Base-by-base conservation (phyloP, 1,284 basidiomycete species). In the Sporisorium exsertum region DNA sequence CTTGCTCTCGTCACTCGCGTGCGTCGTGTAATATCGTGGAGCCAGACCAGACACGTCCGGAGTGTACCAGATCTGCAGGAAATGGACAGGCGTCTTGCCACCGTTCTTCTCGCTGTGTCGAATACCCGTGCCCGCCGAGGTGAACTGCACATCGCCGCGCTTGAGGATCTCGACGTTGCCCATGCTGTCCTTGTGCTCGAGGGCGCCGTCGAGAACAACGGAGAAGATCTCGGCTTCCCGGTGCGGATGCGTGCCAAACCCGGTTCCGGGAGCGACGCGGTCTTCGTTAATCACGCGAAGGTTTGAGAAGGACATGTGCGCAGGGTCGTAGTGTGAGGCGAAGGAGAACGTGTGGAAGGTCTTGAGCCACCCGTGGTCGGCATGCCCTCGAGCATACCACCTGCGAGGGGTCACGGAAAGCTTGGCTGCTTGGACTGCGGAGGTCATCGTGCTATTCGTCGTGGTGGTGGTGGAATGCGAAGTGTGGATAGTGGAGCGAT, bases 91-190 rank as follows among this genome's bases (percentile, higher is more conserved):
- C 59, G 89, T 88, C 51, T 88, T 86, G 7, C 82, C 60, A 27
- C 93, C 92, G 70, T 94, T 94, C 86, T 94, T 88, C 81, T 89
- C 88, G 43, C 70, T 75, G 64, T 87, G 93, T 0, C 90, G 89
- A 76, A 95, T 94, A 3, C 93, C 93, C 0, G 91, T 93, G 10
- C 95, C 94, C 0, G 94, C 91, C 3, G 91, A 92, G 33, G 94
- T 97, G 87, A 96, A 91, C 86, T 97, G 95, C 43, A 97, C 83
- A 79, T 94, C 92, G 2, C 95, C 95, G 16, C 93, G 90, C 81
- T 91, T 91, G 82, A 97, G 90, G 62, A 94, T 88, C 87, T 97
- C 95, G 61, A 89, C 88, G 86, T 97, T 96, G 45, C 91, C 91
- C 91, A 97, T 93, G 5, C 90, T 92, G 87, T 97, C 86, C 87